phyloP scores from a whole-genome alignment of 2,329 filamentous ascomycete genomes.

The Zalaria sp. region DNA sequence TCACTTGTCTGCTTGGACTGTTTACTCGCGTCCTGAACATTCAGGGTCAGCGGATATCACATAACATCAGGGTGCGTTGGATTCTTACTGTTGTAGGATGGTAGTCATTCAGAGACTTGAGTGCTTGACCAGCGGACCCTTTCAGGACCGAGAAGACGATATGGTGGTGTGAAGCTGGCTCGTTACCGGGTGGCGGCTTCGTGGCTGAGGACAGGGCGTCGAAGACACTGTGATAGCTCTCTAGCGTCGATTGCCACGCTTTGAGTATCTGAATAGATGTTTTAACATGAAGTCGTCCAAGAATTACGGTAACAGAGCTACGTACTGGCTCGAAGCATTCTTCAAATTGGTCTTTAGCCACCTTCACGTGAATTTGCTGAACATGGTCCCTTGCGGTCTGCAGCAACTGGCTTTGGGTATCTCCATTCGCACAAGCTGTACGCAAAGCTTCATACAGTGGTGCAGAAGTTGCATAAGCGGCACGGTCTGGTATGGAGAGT shows the following conservation, averaged over 20 bases:
- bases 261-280: not conserved
- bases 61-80: not conserved
- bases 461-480: conserved; percentile 2
- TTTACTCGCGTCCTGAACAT: no score
- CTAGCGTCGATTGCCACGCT: not conserved
- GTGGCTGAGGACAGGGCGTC: not conserved
- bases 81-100: not conserved
- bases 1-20: not conserved
- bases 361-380: not conserved
- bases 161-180: not conserved
- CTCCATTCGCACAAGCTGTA: not conserved
- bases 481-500: conserved; percentile 1
- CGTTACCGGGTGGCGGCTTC: not conserved
- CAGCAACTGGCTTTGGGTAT: not conserved
- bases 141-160: not conserved
- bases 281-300: not conserved
- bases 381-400: not conserved
- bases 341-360: not conserved
- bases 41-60: no score
- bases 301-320: not conserved
- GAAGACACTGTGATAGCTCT: not conserved
- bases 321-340: not conserved
- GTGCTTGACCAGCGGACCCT: not conserved
- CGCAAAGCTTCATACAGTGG: conserved; percentile 3
- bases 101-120: not conserved